Evolutionary conservation across 352 stramenopile species (phyloP), one percentile per base, ranked within the genome.

Genomic region (Thraustotheca clavata): DNA sequence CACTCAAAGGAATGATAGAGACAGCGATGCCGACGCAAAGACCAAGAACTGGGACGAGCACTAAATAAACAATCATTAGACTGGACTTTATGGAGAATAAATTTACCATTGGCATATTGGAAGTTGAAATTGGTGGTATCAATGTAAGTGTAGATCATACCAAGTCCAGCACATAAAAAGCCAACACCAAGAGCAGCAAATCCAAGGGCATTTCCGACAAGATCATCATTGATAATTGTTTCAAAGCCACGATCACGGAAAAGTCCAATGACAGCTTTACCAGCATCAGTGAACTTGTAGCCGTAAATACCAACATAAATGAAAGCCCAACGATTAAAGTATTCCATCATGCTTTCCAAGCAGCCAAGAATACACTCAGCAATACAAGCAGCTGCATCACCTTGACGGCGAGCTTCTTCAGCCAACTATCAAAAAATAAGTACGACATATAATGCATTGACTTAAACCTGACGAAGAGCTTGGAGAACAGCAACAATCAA

Each of bases 201-300:
- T 29, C 78, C 75, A 26, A 99, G 73, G 18, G 96, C 88, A 38
- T 86, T 95, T 69, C 93, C 88, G 32, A 98, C 91, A 35, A 99
- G 75, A 41, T 97, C 85, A 72, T 99, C 95, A 69, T 97, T 97
- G 71, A 98, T 97, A 67, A 99, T 98, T 1, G 89, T 84, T 62
- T 94, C 95, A 63, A 94, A 98, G n/a, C 94, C 95, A 36, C 92
- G 85, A 59, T 88, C 71, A 66, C 89, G 79, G 69, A 99, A 98
- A 18, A 99, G 76, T 34, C 90, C 62, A 49, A 97, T 91, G 18
- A 98, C 94, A 14, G 92, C 89, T 67, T 92, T 95, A 59, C 91
- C 91, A 5, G 89, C 86, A 54, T 98, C 79, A 3, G 91, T 87
- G 71, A 98, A 98, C 62, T 87, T 93, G 75, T 97, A 97, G n/a